Percentiles rank a stretch among this genome's conserved stretches.
Evolutionary conservation across 2,329 filamentous ascomycete genomes (phyloP).

Genomic region (Rutstroemia sp.): DNA sequence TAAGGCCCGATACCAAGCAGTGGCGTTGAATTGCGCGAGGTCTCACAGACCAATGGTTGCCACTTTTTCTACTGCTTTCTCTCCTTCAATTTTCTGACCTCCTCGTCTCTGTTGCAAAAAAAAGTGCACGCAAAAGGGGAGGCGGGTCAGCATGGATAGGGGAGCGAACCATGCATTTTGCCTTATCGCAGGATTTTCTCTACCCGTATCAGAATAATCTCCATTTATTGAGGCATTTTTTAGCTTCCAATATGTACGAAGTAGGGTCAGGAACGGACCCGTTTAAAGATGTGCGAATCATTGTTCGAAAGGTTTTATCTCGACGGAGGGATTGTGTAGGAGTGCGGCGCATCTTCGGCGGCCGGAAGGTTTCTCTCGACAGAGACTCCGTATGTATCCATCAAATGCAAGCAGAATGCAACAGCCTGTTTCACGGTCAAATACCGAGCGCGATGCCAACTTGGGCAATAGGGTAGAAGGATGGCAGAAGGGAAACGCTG

Average conservation of each 20-base stretch:
- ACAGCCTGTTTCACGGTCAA: not conserved
- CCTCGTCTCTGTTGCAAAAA: not conserved
- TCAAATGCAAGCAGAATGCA: not conserved
- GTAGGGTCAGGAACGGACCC: no score
- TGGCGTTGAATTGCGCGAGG: not conserved
- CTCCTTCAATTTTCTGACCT: not conserved
- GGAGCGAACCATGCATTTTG: not conserved
- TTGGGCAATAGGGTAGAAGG: no score
- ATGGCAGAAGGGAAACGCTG: no score
- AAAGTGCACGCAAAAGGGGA: not conserved
- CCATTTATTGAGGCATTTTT: not conserved
- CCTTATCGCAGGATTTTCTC: not conserved
- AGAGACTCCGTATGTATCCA: not conserved
- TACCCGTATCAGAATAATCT: not conserved
- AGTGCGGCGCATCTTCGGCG: not conserved
- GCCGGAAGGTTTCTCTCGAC: not conserved
- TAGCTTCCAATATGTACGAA: not conserved
- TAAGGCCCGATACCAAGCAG: not conserved
- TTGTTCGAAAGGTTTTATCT: no score
- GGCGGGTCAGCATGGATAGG: not conserved
- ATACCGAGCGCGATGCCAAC: not conserved
- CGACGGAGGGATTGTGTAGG: no score
- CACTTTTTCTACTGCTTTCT: not conserved
- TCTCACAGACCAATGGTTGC: not conserved
- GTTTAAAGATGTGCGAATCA: no score